These are phyloP conservation scores for Sarcomyxa edulis DNA, from an alignment of 768 basidiomycete species.

Conservation along the genomic window DNA sequence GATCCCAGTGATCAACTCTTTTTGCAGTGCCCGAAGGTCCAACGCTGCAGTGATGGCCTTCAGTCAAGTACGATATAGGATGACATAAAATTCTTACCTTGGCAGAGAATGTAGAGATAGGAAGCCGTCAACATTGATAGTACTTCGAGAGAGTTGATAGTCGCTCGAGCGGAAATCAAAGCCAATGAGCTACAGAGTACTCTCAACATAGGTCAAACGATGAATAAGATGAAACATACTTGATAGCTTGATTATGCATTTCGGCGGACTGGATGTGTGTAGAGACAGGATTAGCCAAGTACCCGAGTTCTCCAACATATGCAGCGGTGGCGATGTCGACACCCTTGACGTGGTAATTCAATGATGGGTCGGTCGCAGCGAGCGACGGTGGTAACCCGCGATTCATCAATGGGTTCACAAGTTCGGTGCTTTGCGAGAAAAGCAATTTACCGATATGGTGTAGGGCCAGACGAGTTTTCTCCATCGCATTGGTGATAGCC, in stretches of 20 bases:
- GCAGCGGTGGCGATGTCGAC: slow-evolving; percentile 82
- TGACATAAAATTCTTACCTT: slow-evolving; percentile 33
- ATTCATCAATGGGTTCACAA: slow-evolving; percentile 74
- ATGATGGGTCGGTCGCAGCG: slow-evolving; percentile 73
- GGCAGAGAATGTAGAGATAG: slow-evolving; percentile 69
- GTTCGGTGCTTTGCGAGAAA: slow-evolving; percentile 64
- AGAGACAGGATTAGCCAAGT: slow-evolving; percentile 77
- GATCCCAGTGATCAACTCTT: slow-evolving; percentile 49
- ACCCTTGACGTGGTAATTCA: slow-evolving; percentile 82
- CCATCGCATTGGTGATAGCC: slow-evolving; percentile 82
- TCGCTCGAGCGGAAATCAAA: slow-evolving; percentile 76
- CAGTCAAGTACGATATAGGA: slow-evolving; percentile 5
- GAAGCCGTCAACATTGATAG: slow-evolving; percentile 69
- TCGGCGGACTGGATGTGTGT: slow-evolving; percentile 84
- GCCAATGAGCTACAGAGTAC: slow-evolving; percentile 61
- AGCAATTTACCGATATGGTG: slow-evolving; percentile 67
- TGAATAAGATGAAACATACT: slow-evolving; percentile 40
- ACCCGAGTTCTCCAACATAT: slow-evolving; percentile 78
- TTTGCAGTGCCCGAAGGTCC: slow-evolving; percentile 71
- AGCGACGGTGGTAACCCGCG: slow-evolving; percentile 79
- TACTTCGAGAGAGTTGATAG: slow-evolving; percentile 73
- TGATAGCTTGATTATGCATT: slow-evolving; percentile 91
- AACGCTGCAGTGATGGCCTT: slow-evolving; percentile 38
- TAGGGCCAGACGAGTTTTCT: slow-evolving; percentile 74
- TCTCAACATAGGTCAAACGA: slow-evolving; percentile 8